Base-by-base conservation (phyloP, 2,329 filamentous ascomycete genomes). In the Rutstroemia sydowiana region DNA sequence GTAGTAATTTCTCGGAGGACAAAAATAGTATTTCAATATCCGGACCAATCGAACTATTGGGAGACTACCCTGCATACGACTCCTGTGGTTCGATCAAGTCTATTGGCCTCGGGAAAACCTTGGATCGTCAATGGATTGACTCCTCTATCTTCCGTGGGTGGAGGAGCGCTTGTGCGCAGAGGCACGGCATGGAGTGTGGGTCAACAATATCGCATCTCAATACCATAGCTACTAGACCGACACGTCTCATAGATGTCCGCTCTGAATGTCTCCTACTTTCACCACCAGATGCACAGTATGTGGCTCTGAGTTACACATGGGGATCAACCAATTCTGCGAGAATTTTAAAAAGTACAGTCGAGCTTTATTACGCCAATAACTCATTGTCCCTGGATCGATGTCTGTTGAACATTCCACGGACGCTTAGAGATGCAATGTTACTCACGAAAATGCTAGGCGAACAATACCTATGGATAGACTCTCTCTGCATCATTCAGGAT, bases 381-480 rank as follows among this genome's bases (percentile, higher is more conserved):
- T 36, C 44, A 1, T 10, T 39, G 4, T 10, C 20, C 4, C 18
- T 6, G 2, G 32, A 26, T 26, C 13, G 16, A 23, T n/a, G 11
- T 6, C 13, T 28, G 9, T 20, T 37, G 16, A 13, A 16, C 14
- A 11, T 45, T 6, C 26, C 42, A 2, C 23, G 28, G 6, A 45
- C 42, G 10, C 56, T 67, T 37, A 40, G 45, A 13, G 50, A 58
- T n/a, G 61, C 61, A 11, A 61, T 64, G 3, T 30, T 54, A 5
- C 54, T 64, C n/a, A 45, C 62, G 8, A 54, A 51, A 20, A 32
- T 56, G 2, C 44, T 65, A 32, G 59, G 55, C 40, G 51, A 59
- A 46, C 40, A 52, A 40, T 63, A 61, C 43, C 45, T 57, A 9
- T 55, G 57, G 34, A 40, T 46, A 3, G 63, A 60, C 50, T 57